Evolutionary conservation across 192 early-diverging fungal genomes (phyloP), one percentile per base, ranked within the genome.

Genomic region (Coemansia reversa): DNA sequence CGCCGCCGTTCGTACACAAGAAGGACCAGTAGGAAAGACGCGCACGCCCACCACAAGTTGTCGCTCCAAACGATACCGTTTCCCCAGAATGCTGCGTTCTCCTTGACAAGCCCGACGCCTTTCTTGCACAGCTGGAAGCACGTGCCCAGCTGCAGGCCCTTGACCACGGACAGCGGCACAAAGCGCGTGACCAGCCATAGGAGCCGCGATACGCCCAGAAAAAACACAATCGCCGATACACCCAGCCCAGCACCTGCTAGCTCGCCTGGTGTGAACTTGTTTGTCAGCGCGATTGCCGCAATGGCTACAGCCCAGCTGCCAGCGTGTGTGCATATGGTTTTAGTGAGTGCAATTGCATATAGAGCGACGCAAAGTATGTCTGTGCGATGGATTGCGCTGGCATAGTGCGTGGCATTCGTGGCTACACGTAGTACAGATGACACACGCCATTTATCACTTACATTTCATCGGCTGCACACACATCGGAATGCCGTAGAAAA

Each of bases 401-500:
- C 30, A 32, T 32, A 32, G 4, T 32, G 30, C 30, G n/a, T n/a
- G 30, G 30, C 30, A 32, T 51, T 51, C 3, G 49, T n/a, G n/a
- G n/a, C n/a, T 54, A 27, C 54, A 24, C 24, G 27, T 2, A 18
- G 0, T 16, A 12, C 54, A 11, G 27, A 9, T 1, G 5, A 11
- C 16, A 32, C 23, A 19, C 51, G 20, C 51, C n/a, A n/a, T n/a
- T 7, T 19, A 16, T 0, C 6, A 51, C 82, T 68, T 82, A 87
- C 86, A 86, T 79, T 93, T 95, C 94, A 94, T 95, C 45, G 93
- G 93, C 72, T 95, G 93, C 24, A 95, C 93, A 69, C 91, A 91
- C 81, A 95, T 91, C 25, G 93, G 93, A 28, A 93, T 86, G 52
- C 87, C 85, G 65, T 89, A 94, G 42, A 86, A 68, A 11, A 91